These are phyloP conservation scores for Plasmodium inui DNA, from an alignment of 169 alveolate genomes.

Conservation along the genomic window DNA sequence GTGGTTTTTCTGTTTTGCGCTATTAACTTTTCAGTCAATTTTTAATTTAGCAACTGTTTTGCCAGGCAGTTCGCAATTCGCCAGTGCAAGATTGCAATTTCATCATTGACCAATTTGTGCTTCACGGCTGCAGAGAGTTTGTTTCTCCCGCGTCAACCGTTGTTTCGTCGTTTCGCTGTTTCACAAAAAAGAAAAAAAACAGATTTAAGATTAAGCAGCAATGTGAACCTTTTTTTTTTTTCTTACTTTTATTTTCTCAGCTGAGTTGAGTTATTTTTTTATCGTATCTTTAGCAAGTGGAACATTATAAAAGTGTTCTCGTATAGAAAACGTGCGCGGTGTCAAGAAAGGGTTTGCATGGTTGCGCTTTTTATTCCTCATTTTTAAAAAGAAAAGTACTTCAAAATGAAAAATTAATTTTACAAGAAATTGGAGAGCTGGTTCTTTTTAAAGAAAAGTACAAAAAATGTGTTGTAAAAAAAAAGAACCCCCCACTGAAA, in stretches of 20 bases:
- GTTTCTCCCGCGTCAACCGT: not conserved
- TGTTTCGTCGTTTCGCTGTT: not conserved
- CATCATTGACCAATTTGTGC: not conserved
- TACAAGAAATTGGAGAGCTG: not conserved
- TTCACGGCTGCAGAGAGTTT: not conserved
- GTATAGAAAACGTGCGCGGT: not conserved
- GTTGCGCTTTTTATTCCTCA: not conserved
- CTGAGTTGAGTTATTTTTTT: not conserved
- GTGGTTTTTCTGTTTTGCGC: not conserved
- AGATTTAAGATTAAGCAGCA: not conserved
- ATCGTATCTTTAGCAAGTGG: not conserved
- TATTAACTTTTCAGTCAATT: not conserved
- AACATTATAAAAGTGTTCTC: not conserved
- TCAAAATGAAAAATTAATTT: not conserved
- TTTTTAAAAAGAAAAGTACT: not conserved
- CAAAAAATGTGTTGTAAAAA: not conserved
- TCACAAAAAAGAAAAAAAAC: not conserved
- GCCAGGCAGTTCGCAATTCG: not conserved
- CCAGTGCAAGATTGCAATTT: not conserved
- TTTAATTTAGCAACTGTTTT: not conserved
- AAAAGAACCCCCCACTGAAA: not conserved
- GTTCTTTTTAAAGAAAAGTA: not conserved
- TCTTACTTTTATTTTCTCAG: not conserved
- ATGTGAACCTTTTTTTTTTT: not conserved
- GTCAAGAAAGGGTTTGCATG: not conserved